These are phyloP conservation scores for Verticillium longisporum DNA, from an alignment of 2,329 filamentous ascomycete species.

Conservation along the genomic window DNA sequence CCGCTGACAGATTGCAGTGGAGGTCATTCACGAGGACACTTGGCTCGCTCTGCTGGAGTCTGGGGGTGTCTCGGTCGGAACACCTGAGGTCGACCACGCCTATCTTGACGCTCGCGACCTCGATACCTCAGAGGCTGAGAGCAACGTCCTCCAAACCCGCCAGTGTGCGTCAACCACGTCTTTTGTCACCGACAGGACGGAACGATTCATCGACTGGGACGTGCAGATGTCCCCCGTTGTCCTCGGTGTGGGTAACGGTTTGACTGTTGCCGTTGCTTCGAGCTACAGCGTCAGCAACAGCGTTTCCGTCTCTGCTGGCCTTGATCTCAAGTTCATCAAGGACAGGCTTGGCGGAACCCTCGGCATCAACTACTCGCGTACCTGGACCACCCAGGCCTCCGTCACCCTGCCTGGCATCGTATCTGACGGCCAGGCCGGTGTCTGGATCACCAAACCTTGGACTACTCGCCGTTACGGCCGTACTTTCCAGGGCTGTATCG, in stretches of 20 bases:
- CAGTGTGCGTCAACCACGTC: constrained; percentile 4
- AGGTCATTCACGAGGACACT: neutral
- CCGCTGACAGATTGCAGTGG: neutral
- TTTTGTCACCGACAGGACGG: constrained; percentile 1
- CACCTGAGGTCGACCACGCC: neutral
- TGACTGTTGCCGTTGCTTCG: constrained; percentile 6
- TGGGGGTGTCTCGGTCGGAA: neutral
- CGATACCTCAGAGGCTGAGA: neutral
- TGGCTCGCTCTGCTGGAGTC: constrained; percentile 1
- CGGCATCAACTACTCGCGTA: constrained; percentile 1
- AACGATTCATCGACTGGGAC: constrained; percentile 11
- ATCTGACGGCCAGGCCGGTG: constrained; percentile 4
- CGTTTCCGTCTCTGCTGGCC: neutral
- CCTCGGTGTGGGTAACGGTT: constrained; percentile 5
- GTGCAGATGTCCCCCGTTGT: constrained; percentile 10
- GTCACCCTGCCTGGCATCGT: constrained; percentile 6
- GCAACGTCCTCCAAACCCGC: neutral
- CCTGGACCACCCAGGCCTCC: constrained; percentile 5
- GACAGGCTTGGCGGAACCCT: constrained; percentile 1
- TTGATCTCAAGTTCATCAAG: constrained; percentile 3
- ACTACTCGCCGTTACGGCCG: constrained; percentile 8
- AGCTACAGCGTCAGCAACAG: constrained; percentile 5
- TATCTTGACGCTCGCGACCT: neutral
- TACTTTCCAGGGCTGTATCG: constrained; percentile 8
- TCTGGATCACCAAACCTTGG: constrained; percentile 7